Conservation (phyloP, 352 stramenopile genomes). For the Sclerospora graminicola region DNA sequence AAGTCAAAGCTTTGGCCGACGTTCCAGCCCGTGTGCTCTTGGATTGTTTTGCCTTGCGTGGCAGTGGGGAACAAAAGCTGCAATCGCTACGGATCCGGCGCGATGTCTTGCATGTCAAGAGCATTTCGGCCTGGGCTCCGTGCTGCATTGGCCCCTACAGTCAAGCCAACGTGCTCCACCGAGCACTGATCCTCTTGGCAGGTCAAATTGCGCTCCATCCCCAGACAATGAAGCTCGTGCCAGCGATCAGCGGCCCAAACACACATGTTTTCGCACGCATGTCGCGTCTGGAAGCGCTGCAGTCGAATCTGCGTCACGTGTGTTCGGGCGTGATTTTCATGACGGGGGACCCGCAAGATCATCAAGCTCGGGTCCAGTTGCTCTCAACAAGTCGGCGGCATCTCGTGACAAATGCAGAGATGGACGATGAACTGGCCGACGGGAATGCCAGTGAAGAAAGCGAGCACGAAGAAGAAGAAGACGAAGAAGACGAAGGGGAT, state of each 20-base stretch:
- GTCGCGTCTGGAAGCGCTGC: constrained; percentile 57
- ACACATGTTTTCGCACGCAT: constrained; percentile 45
- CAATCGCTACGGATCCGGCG: constrained; percentile 43
- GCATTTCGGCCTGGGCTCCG: constrained; percentile 94
- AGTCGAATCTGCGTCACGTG: constrained; percentile 74
- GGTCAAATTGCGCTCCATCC: constrained; percentile 96
- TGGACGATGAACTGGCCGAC: constrained; percentile 49
- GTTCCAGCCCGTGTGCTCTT: constrained; percentile 67
- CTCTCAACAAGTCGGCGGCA: constrained; percentile 15
- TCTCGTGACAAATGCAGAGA: constrained; percentile 27
- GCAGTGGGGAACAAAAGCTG: constrained; percentile 53
- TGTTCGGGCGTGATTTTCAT: constrained; percentile 57
- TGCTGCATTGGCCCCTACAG: constrained; percentile 98
- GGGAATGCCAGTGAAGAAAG: constrained; percentile 61
- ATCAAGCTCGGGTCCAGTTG: constrained; percentile 15
- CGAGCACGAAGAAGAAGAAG: no score
- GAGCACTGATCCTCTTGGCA: constrained; percentile 88
- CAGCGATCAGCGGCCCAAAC: constrained; percentile 31
- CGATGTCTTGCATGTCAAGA: constrained; percentile 94
- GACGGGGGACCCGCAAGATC: constrained; percentile 23
- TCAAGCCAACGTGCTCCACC: constrained; percentile 92
- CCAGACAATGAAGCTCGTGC: constrained; percentile 89
- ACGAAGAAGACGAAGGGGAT: no score
- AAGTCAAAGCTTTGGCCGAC: constrained; percentile 49
- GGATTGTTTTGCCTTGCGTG: constrained; percentile 85